Conservation (phyloP, 1,139 yeast species). For the Yamadazyma atmosphaerica region DNA sequence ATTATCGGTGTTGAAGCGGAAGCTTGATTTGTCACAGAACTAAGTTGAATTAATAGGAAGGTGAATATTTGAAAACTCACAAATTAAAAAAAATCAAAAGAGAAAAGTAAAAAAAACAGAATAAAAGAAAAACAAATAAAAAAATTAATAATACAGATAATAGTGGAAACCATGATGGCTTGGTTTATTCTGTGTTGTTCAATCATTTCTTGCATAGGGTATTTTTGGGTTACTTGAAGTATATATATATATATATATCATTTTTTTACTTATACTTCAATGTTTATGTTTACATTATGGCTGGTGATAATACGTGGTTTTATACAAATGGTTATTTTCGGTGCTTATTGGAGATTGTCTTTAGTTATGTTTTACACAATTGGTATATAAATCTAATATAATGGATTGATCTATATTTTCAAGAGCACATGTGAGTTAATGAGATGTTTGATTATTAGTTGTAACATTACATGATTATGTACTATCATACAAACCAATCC, state of each 20-base stretch:
- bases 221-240: conserved; percentile 1
- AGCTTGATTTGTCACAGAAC: conserved; percentile 22
- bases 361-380: not conserved
- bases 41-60: not conserved
- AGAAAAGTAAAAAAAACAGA: conserved; percentile 7
- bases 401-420: no score
- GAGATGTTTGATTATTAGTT: no score
- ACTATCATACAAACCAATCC: conserved; percentile 2
- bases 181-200: not conserved
- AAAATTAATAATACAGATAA: conserved; percentile 4
- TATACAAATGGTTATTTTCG: conserved; percentile 1
- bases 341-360: not conserved
- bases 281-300: not conserved
- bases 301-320: conserved; percentile 1
- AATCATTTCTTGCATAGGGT: conserved; percentile 1
- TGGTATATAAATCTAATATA: not conserved
- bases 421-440: no score
- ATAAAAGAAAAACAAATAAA: conserved; percentile 3
- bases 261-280: not conserved
- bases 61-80: conserved; percentile 1
- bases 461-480: not conserved
- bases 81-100: conserved; percentile 4
- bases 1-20: conserved; percentile 56
- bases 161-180: not conserved
- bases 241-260: not conserved